Evolutionary conservation across 176 grass and related monocot genomes (phyloP).

Genomic region (Eragrostis curvula): DNA sequence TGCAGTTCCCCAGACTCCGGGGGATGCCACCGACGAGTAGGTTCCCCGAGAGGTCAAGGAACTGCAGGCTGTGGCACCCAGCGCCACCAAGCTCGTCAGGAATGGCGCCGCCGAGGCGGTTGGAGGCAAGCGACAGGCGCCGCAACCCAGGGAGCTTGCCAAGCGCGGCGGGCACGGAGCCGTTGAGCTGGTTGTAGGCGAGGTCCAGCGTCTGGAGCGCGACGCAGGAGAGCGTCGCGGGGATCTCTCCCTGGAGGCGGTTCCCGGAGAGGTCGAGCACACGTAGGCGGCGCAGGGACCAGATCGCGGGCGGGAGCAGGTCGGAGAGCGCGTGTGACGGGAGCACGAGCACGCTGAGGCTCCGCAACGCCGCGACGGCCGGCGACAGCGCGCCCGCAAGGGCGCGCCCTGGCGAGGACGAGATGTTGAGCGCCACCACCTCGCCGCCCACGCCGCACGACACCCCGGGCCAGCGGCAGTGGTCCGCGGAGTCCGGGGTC

Average conservation of each 20-base stretch:
- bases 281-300: constrained; percentile 58
- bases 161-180: constrained; percentile 61
- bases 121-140: constrained; percentile 70
- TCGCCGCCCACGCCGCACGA: constrained; percentile 55
- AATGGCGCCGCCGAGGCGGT: constrained; percentile 75
- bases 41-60: constrained; percentile 85
- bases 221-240: constrained; percentile 49
- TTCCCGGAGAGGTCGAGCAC: constrained; percentile 74
- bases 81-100: constrained; percentile 56
- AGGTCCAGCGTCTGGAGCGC: constrained; percentile 80
- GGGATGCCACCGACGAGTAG: constrained; percentile 77
- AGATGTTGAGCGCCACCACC: constrained; percentile 65
- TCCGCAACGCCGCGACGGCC: constrained; percentile 58
- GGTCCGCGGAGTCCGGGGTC: constrained; percentile 37
- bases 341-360: constrained; percentile 60
- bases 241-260: constrained; percentile 73
- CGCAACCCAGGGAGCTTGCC: constrained; percentile 46
- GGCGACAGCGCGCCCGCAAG: constrained; percentile 65
- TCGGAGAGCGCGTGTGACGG: constrained; percentile 61
- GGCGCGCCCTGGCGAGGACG: constrained; percentile 48
- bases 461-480: constrained; percentile 81
- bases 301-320: constrained; percentile 53
- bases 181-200: constrained; percentile 76
- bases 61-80: constrained; percentile 60
- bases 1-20: constrained; percentile 69